Evolutionary conservation across 108 stramenopile genomes (phyloP), one percentile per base, ranked within the genome.

Genomic region (Cafeteria roenbergensis): DNA sequence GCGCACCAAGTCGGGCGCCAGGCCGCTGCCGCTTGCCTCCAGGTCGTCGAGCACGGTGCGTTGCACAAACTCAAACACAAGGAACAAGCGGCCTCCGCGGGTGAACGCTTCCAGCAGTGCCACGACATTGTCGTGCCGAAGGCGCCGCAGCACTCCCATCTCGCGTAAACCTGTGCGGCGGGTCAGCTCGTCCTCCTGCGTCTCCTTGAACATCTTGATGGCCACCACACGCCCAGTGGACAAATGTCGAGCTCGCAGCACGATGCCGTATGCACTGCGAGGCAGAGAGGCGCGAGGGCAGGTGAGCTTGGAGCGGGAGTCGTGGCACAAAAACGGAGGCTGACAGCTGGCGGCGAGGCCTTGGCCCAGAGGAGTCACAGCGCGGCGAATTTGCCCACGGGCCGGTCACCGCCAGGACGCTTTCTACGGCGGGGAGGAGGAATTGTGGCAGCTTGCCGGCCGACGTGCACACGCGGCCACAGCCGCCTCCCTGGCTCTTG

Each of bases 201-300:
- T 74, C 42, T 84, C 83, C 38, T 82, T 82, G 54, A 84, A 84
- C 51, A 81, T 82, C 31, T 84, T 84, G 0, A 84, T 78, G 22
- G 83, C 83, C 14, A 84, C 83, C 0, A 79, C 52, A 52, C 69
- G 67, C 24, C 22, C 28, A 28, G 65, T 63, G 17, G 62, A 60
- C 53, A 63, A 78, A 66, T 82, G 80, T 3, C 82, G 79, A 38
- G 81, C 82, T 55, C 78, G 55, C 30, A 82, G 75, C 34, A 84
- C 83, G n/a, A 84, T 77, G 1, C 83, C 83, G 53, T 84, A 84
- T 1, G 83, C n/a, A 2, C 59, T 61, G 59, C 37, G n/a, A 57
- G 33, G n/a, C n/a, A n/a, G n/a, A n/a, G n/a, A n/a, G n/a, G n/a
- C n/a, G n/a, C n/a, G n/a, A n/a, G n/a, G n/a, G n/a, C n/a, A n/a